Conservation (phyloP, 306 rosid species). For the Neltuma alba region DNA sequence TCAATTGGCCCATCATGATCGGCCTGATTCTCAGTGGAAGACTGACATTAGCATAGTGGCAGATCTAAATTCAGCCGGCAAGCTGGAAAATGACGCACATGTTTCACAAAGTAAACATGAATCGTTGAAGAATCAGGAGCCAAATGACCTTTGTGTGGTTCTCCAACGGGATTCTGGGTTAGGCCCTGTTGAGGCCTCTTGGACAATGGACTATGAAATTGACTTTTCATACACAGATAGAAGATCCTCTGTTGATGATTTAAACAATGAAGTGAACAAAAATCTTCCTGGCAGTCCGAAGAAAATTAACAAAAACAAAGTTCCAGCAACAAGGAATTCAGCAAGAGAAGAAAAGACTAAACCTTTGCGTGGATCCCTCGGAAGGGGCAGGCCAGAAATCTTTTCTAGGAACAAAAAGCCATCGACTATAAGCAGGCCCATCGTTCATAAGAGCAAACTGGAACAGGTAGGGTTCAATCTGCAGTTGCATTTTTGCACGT, state of each 20-base stretch:
- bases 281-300: slow-evolving; percentile 40
- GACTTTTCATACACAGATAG: slow-evolving; percentile 50
- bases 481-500: slow-evolving; percentile 18
- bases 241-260: slow-evolving; percentile 42
- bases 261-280: slow-evolving; percentile 37
- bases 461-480: slow-evolving; percentile 50
- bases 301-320: slow-evolving; percentile 48
- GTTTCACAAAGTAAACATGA: slow-evolving; percentile 40
- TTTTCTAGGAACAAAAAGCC: slow-evolving; percentile 41
- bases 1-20: slow-evolving; percentile 42
- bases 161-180: slow-evolving; percentile 52
- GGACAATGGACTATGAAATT: slow-evolving; percentile 54
- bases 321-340: slow-evolving; percentile 40
- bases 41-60: slow-evolving; percentile 48
- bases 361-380: slow-evolving; percentile 26
- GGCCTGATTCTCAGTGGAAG: slow-evolving; percentile 52
- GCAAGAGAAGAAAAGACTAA: slow-evolving; percentile 42
- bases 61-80: slow-evolving; percentile 48
- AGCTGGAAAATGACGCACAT: slow-evolving; percentile 33
- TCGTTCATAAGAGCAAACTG: slow-evolving; percentile 61
- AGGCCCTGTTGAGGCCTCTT: slow-evolving; percentile 41
- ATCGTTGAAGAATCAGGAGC: slow-evolving; percentile 41
- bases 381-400: slow-evolving; percentile 41
- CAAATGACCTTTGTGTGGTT: slow-evolving; percentile 56
- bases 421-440: slow-evolving; percentile 44